phyloP scores from a whole-genome alignment of 1,139 yeast species.

The Saccharomyces hybrid region DNA sequence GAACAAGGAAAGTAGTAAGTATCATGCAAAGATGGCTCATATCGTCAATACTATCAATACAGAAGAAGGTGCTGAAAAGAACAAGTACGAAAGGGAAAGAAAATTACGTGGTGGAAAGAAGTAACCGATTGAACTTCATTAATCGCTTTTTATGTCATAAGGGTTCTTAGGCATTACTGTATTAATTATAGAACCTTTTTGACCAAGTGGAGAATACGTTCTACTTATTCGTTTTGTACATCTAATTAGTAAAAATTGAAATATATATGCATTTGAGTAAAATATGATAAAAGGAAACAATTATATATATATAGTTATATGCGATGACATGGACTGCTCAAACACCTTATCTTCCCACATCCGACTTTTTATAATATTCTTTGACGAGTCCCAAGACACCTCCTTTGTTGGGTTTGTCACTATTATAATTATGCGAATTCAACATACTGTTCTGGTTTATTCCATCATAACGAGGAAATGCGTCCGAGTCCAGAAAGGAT shows the following conservation, averaged over 20 bases:
- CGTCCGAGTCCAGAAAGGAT: neutral
- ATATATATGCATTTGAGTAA: neutral
- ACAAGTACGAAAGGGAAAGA: constrained; percentile 82
- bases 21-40: constrained; percentile 83
- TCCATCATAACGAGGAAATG: neutral
- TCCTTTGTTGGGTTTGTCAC: constrained; percentile 23
- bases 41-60: constrained; percentile 82
- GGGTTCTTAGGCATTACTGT: neutral
- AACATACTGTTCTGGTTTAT: neutral
- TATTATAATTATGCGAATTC: neutral
- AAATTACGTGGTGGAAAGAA: constrained; percentile 50
- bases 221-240: neutral
- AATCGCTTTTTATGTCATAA: neutral
- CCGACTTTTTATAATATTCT: constrained; percentile 67
- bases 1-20: constrained; percentile 65
- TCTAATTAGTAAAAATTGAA: neutral
- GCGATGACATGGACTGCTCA: neutral
- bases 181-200: neutral
- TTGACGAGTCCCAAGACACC: constrained; percentile 76
- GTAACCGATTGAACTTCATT: constrained; percentile 9
- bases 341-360: constrained; percentile 24
- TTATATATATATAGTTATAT: neutral
- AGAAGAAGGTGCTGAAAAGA: constrained; percentile 90
- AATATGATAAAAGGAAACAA: neutral
- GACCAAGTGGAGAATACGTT: neutral